These are phyloP conservation scores for Alnus glutinosa DNA, from an alignment of 306 rosid species.

Conservation along the genomic window DNA sequence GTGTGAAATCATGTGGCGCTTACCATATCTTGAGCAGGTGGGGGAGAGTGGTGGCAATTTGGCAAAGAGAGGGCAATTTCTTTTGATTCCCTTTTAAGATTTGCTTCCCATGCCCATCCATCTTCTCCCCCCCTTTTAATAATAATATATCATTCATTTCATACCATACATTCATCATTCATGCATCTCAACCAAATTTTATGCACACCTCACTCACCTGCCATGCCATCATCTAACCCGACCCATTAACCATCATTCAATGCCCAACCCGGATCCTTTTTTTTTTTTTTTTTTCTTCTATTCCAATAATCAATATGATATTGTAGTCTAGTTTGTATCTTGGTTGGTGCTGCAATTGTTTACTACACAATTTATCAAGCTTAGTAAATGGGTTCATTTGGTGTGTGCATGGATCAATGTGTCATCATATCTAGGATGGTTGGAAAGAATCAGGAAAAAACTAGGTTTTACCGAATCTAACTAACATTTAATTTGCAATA, in stretches of 20 bases:
- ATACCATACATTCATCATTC: conserved; percentile 19
- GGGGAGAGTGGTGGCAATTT: conserved; percentile 54
- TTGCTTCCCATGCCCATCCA: conserved; percentile 79
- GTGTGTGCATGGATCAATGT: too few species aligned
- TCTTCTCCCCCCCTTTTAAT: not conserved
- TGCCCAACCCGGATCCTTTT: not conserved
- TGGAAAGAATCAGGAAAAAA: too few species aligned
- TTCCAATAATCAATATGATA: too few species aligned
- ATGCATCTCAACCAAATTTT: conserved; percentile 15
- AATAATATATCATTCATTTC: too few species aligned
- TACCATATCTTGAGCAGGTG: conserved; percentile 70
- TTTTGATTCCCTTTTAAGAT: conserved; percentile 76
- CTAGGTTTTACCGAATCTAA: too few species aligned
- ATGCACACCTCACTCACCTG: not conserved
- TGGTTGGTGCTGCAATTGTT: too few species aligned
- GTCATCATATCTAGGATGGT: too few species aligned
- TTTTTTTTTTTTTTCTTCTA: too few species aligned
- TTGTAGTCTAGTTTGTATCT: too few species aligned
- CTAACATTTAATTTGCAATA: too few species aligned
- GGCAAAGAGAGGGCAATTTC: conserved; percentile 63
- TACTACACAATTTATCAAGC: too few species aligned
- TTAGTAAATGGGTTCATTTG: too few species aligned
- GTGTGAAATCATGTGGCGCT: conserved; percentile 76
- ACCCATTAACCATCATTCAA: not conserved
- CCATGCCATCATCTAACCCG: not conserved